These are phyloP conservation scores for Saturnispora sekii DNA, from an alignment of 805 yeast species.

Conservation along the genomic window DNA sequence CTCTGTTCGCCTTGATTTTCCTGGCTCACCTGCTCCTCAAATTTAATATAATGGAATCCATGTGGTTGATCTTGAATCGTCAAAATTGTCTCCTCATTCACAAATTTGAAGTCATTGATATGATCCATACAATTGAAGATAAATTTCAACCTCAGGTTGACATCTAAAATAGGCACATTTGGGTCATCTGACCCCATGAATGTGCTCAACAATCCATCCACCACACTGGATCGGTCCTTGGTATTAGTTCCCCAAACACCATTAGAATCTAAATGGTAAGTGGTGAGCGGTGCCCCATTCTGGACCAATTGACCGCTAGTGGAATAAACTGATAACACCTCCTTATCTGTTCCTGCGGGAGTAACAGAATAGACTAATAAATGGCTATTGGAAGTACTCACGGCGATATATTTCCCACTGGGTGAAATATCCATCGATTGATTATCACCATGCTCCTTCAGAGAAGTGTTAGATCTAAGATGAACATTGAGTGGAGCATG, in stretches of 20 bases:
- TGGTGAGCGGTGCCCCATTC: slow-evolving; percentile 21
- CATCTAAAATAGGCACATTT: slow-evolving; percentile 25
- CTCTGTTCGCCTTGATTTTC: slow-evolving; percentile 12
- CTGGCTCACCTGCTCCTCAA: slow-evolving; percentile 4
- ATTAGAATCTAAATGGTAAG: slow-evolving; percentile 5
- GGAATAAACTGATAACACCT: slow-evolving; percentile 24
- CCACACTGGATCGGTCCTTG: slow-evolving; percentile 2
- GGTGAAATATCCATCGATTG: slow-evolving; percentile 28
- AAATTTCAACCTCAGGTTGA: slow-evolving; percentile 25
- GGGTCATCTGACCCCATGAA: slow-evolving; percentile 17
- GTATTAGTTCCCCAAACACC: slow-evolving; percentile 11
- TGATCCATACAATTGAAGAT: slow-evolving; percentile 28
- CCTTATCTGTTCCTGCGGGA: slow-evolving; percentile 22
- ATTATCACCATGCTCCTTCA: slow-evolving; percentile 40
- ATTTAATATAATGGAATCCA: slow-evolving; percentile 26
- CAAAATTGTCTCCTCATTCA: slow-evolving; percentile 19
- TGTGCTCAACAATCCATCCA: slow-evolving; percentile 18
- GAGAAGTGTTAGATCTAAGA: slow-evolving; percentile 33
- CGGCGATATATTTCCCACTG: slow-evolving; percentile 30
- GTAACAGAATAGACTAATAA: slow-evolving; percentile 35
- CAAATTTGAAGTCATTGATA: slow-evolving; percentile 22
- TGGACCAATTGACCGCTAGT: slow-evolving; percentile 25
- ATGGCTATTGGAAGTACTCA: slow-evolving; percentile 31
- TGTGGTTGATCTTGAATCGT: slow-evolving; percentile 25
- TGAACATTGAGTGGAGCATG: slow-evolving; percentile 40